Conservation (phyloP, 2,329 filamentous ascomycete species). For the Nothomitra cinnamomea region DNA sequence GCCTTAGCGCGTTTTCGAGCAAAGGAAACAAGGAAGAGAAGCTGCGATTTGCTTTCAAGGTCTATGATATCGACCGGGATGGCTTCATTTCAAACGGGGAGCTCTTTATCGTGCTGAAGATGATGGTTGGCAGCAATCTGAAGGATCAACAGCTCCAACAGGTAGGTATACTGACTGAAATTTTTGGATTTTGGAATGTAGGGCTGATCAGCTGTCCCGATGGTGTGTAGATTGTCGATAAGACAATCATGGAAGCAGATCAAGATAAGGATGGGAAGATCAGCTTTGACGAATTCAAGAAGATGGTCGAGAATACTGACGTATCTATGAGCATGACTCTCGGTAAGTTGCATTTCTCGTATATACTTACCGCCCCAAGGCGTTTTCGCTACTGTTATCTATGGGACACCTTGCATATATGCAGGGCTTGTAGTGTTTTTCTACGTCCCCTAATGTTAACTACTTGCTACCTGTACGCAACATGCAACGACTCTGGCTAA, state of each 20-base stretch:
- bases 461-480: too few species aligned
- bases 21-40: constrained; percentile 99
- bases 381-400: not conserved
- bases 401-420: not conserved
- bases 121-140: constrained; percentile 99
- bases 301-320: constrained; percentile 94
- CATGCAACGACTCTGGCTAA: not conserved
- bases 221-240: constrained; percentile 66
- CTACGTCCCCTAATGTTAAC: too few species aligned
- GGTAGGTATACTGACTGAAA: constrained; percentile 18
- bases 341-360: constrained; percentile 27
- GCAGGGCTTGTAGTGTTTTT: too few species aligned
- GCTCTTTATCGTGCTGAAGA: constrained; percentile 98
- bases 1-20: constrained; percentile 85
- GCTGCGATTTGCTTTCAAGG: constrained; percentile 93
- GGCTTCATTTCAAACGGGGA: constrained; percentile 98
- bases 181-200: not conserved
- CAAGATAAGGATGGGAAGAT: constrained; percentile 93
- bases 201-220: not conserved
- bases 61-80: constrained; percentile 98
- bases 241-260: constrained; percentile 99
- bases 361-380: not conserved
- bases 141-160: constrained; percentile 98
- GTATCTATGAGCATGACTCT: constrained; percentile 51
- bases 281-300: constrained; percentile 95